phyloP scores from a whole-genome alignment of 2,329 filamentous ascomycete species.

The Purpureocillium lavendulum region DNA sequence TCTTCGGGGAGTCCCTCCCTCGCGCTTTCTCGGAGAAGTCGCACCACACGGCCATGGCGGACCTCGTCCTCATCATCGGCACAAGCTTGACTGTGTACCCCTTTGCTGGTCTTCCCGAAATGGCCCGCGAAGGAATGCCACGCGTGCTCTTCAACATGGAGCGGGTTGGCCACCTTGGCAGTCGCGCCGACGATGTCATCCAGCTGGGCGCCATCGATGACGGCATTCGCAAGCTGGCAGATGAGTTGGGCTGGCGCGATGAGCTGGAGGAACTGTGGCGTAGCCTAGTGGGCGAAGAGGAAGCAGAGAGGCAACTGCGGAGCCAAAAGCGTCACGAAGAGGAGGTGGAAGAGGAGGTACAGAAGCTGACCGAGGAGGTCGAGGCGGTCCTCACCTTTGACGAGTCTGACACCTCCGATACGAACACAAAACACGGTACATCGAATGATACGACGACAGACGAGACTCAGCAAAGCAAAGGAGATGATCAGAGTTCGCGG shows the following conservation, averaged over 20 bases:
- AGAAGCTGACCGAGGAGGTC: conserved; percentile 26
- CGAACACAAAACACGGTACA: neutral
- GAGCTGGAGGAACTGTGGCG: conserved; percentile 76
- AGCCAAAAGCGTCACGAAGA: conserved; percentile 19
- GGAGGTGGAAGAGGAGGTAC: conserved; percentile 35
- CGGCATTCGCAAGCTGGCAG: conserved; percentile 70
- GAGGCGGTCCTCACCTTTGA: conserved; percentile 24
- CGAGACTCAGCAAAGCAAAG: no score
- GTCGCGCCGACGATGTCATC: conserved; percentile 74
- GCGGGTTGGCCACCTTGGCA: conserved; percentile 69
- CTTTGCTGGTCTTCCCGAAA: conserved; percentile 70
- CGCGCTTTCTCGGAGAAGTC: conserved; percentile 24
- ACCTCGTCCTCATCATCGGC: conserved; percentile 78
- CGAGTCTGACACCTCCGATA: conserved; percentile 5
- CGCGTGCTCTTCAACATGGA: conserved; percentile 85
- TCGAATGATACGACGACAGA: neutral
- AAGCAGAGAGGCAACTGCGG: conserved; percentile 40
- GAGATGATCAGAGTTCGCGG: no score
- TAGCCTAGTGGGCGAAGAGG: conserved; percentile 52
- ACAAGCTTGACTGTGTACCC: conserved; percentile 84
- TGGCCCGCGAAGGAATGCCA: conserved; percentile 55
- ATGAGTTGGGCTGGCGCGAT: conserved; percentile 73
- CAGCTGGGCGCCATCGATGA: conserved; percentile 75
- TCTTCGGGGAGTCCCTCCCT: conserved; percentile 70
- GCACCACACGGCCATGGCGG: conserved; percentile 50